Evolutionary conservation across 768 basidiomycete species (phyloP), one percentile per base, ranked within the genome.

Genomic region (Lactifluus volemus): DNA sequence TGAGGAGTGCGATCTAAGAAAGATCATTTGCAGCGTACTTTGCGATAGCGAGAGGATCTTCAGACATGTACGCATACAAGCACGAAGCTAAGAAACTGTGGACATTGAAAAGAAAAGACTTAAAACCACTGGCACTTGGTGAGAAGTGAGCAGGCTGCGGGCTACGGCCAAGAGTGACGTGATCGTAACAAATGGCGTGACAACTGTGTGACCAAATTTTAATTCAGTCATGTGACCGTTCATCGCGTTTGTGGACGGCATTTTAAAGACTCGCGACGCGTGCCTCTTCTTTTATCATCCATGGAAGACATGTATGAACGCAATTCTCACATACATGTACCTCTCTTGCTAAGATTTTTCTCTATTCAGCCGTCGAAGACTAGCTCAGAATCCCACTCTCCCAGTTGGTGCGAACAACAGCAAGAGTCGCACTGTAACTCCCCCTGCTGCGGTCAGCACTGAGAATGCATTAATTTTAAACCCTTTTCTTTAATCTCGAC

Each of bases 41-140:
- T 53, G 74, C 71, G 25, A 79, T 71, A 50, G 71, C 68, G 25
- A 69, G 69, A 48, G 76, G 70, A 66, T 75, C 72, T 68, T 78
- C 78, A 19, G 75, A 72, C 77, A 78, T 78, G 55, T 39, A 56
- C 15, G 21, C 42, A 42, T 58, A 55, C 52, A 63, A 49, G 47
- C 63, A 67, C 65, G 57, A 56, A 49, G 45, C 49, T 45, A 55
- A 34, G 49, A 48, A 25, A 15, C 42, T 25, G 36, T 38, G 45
- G 49, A 36, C 53, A 50, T 63, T 7, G 54, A 51, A 52, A 42
- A 51, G 39, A 52, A 42, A 51, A 39, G 15, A 25, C 45, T 52
- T 25, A 29, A 17, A 38, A 49, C n/a, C 6, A 32, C 49, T 49
- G 49, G 17, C 29, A 30, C 29, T 32, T 32, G 30, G 30, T 29